phyloP scores from a whole-genome alignment of 2,329 filamentous ascomycete genomes.

The Colletotrichum orbiculare region DNA sequence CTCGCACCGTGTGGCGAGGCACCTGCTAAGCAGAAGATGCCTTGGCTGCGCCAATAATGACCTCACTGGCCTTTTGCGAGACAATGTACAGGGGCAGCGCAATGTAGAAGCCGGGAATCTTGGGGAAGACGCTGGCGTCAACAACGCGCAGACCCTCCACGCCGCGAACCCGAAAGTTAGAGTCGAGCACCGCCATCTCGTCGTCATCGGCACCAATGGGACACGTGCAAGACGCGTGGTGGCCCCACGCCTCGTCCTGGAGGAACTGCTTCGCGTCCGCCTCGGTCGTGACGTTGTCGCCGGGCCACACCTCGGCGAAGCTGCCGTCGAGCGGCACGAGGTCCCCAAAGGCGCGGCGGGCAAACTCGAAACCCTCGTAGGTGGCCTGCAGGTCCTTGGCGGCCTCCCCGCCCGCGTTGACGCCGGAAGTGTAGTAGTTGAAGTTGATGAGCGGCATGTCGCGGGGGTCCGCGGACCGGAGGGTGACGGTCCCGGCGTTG shows the following conservation, averaged over 20 bases:
- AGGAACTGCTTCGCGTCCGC: conserved; percentile 23
- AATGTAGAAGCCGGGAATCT: conserved; percentile 49
- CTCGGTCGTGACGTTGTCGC: conserved; percentile 13
- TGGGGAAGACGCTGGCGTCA: conserved; percentile 65
- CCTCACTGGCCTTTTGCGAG: conserved; percentile 65
- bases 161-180: conserved; percentile 66
- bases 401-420: conserved; percentile 55
- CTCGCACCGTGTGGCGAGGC: too few relatives aligned
- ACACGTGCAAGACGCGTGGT: conserved; percentile 68
- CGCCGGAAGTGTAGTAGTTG: conserved; percentile 63
- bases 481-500: conserved; percentile 69
- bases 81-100: conserved; percentile 64
- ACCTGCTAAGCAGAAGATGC: neutral
- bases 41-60: conserved; percentile 41
- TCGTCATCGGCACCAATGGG: conserved; percentile 68
- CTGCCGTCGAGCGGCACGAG: conserved; percentile 7
- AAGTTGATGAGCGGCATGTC: conserved; percentile 73
- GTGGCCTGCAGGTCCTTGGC: conserved; percentile 43
- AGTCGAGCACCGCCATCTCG: conserved; percentile 66
- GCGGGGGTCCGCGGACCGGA: conserved; percentile 69
- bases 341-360: conserved; percentile 48
- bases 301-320: conserved; percentile 20
- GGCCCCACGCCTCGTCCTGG: conserved; percentile 54
- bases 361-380: conserved; percentile 50
- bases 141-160: conserved; percentile 68